Percentiles rank a stretch among this genome's conserved stretches.
These are phyloP conservation scores for Rhizopogon vesiculosus DNA, from an alignment of 768 basidiomycete species.

Conservation along the genomic window DNA sequence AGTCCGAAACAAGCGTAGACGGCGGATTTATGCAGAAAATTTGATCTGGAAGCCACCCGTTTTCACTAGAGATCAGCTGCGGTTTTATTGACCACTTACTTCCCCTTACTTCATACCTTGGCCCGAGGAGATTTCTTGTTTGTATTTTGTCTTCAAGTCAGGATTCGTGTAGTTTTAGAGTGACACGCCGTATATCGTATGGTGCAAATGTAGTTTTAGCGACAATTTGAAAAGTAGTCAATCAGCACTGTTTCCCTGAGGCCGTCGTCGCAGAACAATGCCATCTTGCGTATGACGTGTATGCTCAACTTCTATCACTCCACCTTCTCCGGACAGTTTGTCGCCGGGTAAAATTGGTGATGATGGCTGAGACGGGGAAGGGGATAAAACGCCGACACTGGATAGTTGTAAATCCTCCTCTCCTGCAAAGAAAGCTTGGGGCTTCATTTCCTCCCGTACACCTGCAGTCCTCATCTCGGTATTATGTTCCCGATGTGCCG, in stretches of 20 bases:
- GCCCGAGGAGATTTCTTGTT: not conserved
- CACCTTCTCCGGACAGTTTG: conserved; percentile 14
- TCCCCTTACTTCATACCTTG: not conserved
- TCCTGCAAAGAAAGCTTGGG: conserved; percentile 48
- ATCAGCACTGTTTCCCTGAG: conserved; percentile 1
- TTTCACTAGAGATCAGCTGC: conserved; percentile 84
- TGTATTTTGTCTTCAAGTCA: not conserved
- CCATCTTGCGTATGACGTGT: conserved; percentile 6
- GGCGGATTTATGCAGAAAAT: conserved; percentile 73
- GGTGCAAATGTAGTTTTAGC: conserved; percentile 6
- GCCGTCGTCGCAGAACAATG: conserved; percentile 17
- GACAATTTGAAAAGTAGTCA: not conserved
- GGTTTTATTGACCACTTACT: conserved; percentile 45
- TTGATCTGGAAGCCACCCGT: conserved; percentile 95
- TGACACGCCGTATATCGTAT: conserved; percentile 9
- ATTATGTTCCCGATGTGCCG: conserved; percentile 1
- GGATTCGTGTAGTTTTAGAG: conserved; percentile 17
- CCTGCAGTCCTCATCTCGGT: not conserved
- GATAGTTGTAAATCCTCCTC: conserved; percentile 51
- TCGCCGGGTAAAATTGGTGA: conserved; percentile 54
- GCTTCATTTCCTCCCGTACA: conserved; percentile 11
- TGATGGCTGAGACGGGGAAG: conserved; percentile 59
- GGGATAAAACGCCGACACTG: conserved; percentile 72
- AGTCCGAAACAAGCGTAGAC: conserved; percentile 68
- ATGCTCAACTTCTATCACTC: conserved; percentile 9